Evolutionary conservation across 2,329 filamentous ascomycete species (phyloP).

Genomic region (Thermochaetoides dissita): DNA sequence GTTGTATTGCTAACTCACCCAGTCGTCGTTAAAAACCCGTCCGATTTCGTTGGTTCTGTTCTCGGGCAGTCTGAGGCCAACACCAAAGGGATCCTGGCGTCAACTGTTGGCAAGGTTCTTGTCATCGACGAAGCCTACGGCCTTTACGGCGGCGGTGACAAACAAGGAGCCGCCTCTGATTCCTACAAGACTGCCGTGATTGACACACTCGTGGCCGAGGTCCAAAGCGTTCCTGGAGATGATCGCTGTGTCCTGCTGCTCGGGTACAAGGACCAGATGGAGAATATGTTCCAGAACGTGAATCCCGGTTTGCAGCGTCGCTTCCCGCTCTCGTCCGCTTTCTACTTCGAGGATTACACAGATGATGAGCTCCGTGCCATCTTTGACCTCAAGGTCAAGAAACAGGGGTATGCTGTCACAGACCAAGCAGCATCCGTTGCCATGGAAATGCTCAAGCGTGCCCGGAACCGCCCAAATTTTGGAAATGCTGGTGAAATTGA

Average conservation of each 20-base stretch:
- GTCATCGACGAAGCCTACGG: conserved; percentile 73
- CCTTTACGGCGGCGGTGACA: conserved; percentile 31
- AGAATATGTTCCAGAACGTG: conserved; percentile 57
- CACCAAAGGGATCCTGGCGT: conserved; percentile 57
- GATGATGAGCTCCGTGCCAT: conserved; percentile 44
- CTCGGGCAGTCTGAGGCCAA: conserved; percentile 56
- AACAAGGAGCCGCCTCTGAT: conserved; percentile 17
- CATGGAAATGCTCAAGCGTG: conserved; percentile 44
- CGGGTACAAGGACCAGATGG: conserved; percentile 57
- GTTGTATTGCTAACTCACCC: too few relatives aligned
- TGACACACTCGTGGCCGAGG: conserved; percentile 60
- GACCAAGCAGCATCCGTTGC: conserved; percentile 37
- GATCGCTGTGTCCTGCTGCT: conserved; percentile 59
- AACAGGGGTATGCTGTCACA: conserved; percentile 38
- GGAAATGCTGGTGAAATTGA: conserved; percentile 66
- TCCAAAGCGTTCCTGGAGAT: conserved; percentile 55
- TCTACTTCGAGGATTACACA: conserved; percentile 55
- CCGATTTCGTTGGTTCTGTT: conserved; percentile 54
- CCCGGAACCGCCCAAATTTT: conserved; percentile 50
- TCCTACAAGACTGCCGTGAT: conserved; percentile 50
- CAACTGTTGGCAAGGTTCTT: conserved; percentile 57
- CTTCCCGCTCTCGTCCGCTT: conserved; percentile 50
- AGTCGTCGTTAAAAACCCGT: conserved; percentile 57
- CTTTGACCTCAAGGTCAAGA: conserved; percentile 47
- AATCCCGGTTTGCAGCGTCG: conserved; percentile 56